Evolutionary conservation across 2,329 filamentous ascomycete species (phyloP).

Genomic region (Ceratocystis huliohia): DNA sequence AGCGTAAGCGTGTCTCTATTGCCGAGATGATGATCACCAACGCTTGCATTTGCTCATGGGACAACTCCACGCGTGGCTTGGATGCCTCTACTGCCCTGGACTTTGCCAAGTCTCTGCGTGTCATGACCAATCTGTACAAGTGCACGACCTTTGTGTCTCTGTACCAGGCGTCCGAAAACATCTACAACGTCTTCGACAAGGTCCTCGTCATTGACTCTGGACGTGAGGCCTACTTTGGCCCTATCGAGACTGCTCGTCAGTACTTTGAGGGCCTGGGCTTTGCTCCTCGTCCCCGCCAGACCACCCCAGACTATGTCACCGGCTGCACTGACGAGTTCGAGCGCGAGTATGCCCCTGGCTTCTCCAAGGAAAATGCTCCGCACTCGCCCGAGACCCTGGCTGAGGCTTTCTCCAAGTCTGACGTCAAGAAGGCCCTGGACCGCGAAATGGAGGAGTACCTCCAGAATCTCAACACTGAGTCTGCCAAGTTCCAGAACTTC

Average conservation of each 20-base stretch:
- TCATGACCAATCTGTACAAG: conserved; percentile 72
- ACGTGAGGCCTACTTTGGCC: conserved; percentile 64
- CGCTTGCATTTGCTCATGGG: conserved; percentile 61
- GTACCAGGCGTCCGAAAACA: conserved; percentile 74
- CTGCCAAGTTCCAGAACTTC: conserved; percentile 62
- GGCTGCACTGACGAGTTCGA: conserved; percentile 77
- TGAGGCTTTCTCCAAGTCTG: conserved; percentile 56
- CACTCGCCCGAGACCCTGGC: conserved; percentile 54
- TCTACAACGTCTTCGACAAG: conserved; percentile 70
- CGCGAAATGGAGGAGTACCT: conserved; percentile 60
- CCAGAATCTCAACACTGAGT: conserved; percentile 48
- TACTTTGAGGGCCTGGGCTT: conserved; percentile 74
- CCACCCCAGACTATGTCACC: conserved; percentile 69
- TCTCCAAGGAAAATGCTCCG: conserved; percentile 53
- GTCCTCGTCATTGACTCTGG: conserved; percentile 70
- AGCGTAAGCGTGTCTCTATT: conserved; percentile 69
- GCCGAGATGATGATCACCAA: conserved; percentile 71
- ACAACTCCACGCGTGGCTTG: conserved; percentile 58
- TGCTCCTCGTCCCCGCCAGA: conserved; percentile 60
- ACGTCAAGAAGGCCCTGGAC: conserved; percentile 42
- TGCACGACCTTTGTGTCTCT: conserved; percentile 75
- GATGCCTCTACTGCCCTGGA: conserved; percentile 57
- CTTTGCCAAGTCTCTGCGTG: conserved; percentile 56
- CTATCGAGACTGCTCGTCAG: conserved; percentile 48
- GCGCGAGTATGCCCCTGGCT: conserved; percentile 58